Evolutionary conservation across 2,329 filamentous ascomycete species (phyloP), one percentile per base, ranked within the genome.

Genomic region (Leptographium galeiforme): DNA sequence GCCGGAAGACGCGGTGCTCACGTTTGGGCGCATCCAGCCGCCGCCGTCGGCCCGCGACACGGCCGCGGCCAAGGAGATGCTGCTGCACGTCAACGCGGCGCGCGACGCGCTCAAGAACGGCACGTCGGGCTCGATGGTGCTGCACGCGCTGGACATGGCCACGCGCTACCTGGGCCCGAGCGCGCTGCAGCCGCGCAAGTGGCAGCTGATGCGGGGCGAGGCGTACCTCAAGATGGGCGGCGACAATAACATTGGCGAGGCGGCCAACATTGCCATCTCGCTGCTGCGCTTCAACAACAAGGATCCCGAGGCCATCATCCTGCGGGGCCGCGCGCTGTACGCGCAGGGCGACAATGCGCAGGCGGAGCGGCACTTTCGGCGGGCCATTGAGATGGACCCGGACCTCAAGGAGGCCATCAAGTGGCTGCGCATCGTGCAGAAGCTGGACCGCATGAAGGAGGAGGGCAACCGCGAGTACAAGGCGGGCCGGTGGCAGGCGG

Each of bases 321-420:
- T 98, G 51, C 82, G 91, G 48, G 93, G 91, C 30, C 82, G 89
- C 58, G 85, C 89, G 16, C 77, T 95, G 50, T 97, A 97, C 63
- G 84, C 83, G 5, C 87, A 93, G 66, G 93, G 93, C 34, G 93
- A 98, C 61, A 95, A 95, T 63, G 87, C 94, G 2, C 95, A 96
- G 75, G 91, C 93, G 2, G 78, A 95, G 45, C 87, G 91, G 65
- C 87, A 94, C 67, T 93, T 97, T 72, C 82, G 89, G 59, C 87
- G 93, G 71, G 93, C 91, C 19, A 72, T 95, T 53, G 86, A 78
- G 66, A 89, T 90, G 67, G 93, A 97, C 62, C 93, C 93, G 10
- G 93, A 98, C 67, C 93, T 87, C 72, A 84, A 82, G 62, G 84
- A 88, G 58, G 91, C 90, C 8, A 80, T 95, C 61, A 94, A 89